Base-by-base conservation (phyloP, 768 basidiomycete species). In the Psilocybe tampanensis region DNA sequence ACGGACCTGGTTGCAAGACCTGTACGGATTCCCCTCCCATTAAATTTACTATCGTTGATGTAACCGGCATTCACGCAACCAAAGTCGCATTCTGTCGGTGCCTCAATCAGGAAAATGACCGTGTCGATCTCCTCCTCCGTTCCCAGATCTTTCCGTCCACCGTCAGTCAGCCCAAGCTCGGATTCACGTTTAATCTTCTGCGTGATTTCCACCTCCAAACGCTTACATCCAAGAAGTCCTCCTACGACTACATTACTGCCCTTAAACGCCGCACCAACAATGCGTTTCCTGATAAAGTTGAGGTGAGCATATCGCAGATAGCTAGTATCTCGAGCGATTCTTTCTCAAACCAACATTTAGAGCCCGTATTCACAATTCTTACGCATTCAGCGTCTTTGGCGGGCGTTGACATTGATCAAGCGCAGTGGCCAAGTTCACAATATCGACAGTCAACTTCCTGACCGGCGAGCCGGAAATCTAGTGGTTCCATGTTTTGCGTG, bases 191-290 rank as follows among this genome's bases (percentile, higher is more conserved):
- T 24, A 52, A 52, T 9, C 18, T 64, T 1, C 60, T 71, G 47
- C 42, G 70, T 1, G 43, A 59, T 15, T 77, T 74, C 36, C 72
- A 77, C n/a, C 9, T 68, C 2, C 66, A 71, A 22, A 68, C 60
- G 0, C 53, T 74, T 1, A 52, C 71, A 19, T 74, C 66, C 3
- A 77, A 77, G 55, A 59, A 66, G 5, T 66, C 68, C 0, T 55
- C 60, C 0, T 72, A 70, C 36, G 71, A 76, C 47, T 78, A 69
- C 42, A 44, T 64, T 41, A 44, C 54, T 26, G 57, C 64, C 11
- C 45, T 74, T 1, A 56, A 52, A n/a, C 26, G 60, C 36, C 52
- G 63, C 3, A 72, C 68, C 5, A 59, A 69, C 53, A 49, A 57
- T 39, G 64, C 60, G 12, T 67, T 64, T 54, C 59, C 66, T 1